Conservation (phyloP, 176 grass and related monocot genomes). For the Lolium rigidum region DNA sequence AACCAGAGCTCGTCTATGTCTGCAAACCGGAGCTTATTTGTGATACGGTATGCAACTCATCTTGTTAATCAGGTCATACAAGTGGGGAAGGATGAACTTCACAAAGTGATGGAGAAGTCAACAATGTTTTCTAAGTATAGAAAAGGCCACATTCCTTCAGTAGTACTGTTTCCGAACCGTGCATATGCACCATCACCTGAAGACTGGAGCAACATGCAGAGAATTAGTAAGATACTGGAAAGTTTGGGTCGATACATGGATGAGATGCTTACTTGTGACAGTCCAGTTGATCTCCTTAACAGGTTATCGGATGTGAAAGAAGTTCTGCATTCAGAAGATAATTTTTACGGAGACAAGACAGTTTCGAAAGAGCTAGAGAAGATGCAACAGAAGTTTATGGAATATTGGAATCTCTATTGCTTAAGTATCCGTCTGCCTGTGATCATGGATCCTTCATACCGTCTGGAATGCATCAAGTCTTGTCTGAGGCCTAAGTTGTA, state of each 20-base stretch:
- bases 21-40: constrained; percentile 9
- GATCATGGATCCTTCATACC: constrained; percentile 4
- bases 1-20: not conserved
- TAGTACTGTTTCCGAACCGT: not conserved
- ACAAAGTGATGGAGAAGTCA: not conserved
- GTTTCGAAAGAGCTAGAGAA: constrained; percentile 15
- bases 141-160: constrained; percentile 22
- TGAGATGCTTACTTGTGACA: not conserved
- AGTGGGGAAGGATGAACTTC: constrained; percentile 4
- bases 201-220: not conserved
- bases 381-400: not conserved
- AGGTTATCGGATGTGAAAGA: not conserved
- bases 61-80: constrained; percentile 15
- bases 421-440: constrained; percentile 3
- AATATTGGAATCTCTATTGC: constrained; percentile 20
- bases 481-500: not conserved
- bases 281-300: constrained; percentile 18
- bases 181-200: constrained; percentile 21
- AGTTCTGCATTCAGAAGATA: not conserved
- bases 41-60: constrained; percentile 20
- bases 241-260: constrained; percentile 6
- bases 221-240: not conserved
- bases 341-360: not conserved
- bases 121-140: not conserved
- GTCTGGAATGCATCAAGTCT: constrained; percentile 10